phyloP scores from a whole-genome alignment of 805 yeast genomes.

The Saturnispora silvae region DNA sequence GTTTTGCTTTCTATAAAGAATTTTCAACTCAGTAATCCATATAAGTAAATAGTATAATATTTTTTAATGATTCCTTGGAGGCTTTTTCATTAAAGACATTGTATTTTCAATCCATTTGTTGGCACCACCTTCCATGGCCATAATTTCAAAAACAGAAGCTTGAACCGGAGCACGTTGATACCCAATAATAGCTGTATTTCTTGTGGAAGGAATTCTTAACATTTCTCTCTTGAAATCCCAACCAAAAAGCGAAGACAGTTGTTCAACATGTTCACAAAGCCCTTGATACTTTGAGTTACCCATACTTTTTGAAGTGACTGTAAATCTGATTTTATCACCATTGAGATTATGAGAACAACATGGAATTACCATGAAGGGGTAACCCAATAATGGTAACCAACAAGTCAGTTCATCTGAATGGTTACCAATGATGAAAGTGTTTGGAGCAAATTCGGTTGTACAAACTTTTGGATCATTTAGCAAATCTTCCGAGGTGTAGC shows the following conservation, averaged over 20 bases:
- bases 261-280: constrained; percentile 74
- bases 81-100: constrained; percentile 55
- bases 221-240: constrained; percentile 82
- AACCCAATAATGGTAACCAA: constrained; percentile 85
- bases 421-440: constrained; percentile 83
- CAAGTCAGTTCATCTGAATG: constrained; percentile 93
- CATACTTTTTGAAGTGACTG: constrained; percentile 28
- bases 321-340: constrained; percentile 64
- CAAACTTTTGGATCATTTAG: constrained; percentile 45
- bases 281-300: constrained; percentile 67
- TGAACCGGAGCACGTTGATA: constrained; percentile 25
- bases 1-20: too few relatives aligned
- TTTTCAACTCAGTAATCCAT: too few relatives aligned
- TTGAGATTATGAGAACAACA: constrained; percentile 86
- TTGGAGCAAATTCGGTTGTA: constrained; percentile 52
- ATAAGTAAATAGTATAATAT: too few relatives aligned
- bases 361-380: constrained; percentile 85
- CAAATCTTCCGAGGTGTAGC: constrained; percentile 43
- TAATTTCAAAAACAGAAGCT: constrained; percentile 43
- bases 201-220: constrained; percentile 86
- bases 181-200: constrained; percentile 86
- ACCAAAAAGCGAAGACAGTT: constrained; percentile 55
- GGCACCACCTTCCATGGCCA: constrained; percentile 78
- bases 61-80: constrained; percentile 63
- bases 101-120: constrained; percentile 83